Evolutionary conservation across 225 moss, liverwort and hornwort genomes (phyloP), one percentile per base, ranked within the genome.

Genomic region (Bryoerythrophyllum caledonicum): DNA sequence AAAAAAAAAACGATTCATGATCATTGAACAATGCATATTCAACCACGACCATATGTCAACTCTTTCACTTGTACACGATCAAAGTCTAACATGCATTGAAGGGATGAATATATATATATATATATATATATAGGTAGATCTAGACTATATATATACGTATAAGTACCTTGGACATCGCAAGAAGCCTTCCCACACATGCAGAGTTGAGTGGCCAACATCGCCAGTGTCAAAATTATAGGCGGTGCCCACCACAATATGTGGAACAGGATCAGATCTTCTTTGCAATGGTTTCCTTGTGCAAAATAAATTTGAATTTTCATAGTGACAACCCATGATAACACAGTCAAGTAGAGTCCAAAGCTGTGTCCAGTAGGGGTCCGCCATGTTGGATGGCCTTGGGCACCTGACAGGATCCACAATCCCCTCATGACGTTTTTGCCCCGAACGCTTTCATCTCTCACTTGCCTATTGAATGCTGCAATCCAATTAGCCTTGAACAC

Each of bases 371-470:
- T 6, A 55, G 40, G 55, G 13, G 55, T 74, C 1, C 41, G 41
- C 74, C 55, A 74, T 40, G 65, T 65, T 14, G 65, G 65, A 55
- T 74, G 65, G n/a, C 74, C 65, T 20, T 55, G 40, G 40, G 65
- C 41, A 8, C 65, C 28, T 20, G 65, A 26, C 41, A 74, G 27
- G 0, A 55, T 28, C 74, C 65, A 65, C 41, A 25, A 56, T 10
- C 56, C 10, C 2, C 24, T 56, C 56, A 56, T 25, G 56, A 0
- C 1, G 25, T 23, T 2, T 23, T 10, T 10, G 55, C 55, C 23
- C 21, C 1, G 10, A 56, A 24, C 10, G 1, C 9, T 23, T 56
- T 23, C 56, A 6, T 56, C 25, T 23, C 0, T 21, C 24, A 8
- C 14, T 65, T 27, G n/a, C 8, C 40, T 27, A 0, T 27, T 55